Evolutionary conservation across 441 rosid species (phyloP).

Genomic region (Corymbia citriodora): DNA sequence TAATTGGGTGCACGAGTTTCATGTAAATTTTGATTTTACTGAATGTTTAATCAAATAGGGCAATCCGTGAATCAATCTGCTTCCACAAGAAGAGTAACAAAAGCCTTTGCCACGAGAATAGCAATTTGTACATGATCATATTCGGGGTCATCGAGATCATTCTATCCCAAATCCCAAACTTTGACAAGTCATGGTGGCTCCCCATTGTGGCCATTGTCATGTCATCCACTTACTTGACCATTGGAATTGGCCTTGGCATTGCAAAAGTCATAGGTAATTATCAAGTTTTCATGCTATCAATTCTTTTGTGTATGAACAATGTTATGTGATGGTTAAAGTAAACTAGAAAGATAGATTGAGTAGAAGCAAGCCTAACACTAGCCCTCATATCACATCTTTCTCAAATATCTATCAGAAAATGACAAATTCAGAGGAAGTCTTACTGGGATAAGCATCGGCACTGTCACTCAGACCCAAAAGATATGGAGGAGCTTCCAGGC

Average conservation of each 20-base stretch:
- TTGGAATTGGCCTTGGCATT: constrained; percentile 2
- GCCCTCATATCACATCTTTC: background rate
- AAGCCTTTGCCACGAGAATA: background rate
- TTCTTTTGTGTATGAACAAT: background rate
- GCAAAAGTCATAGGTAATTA: background rate
- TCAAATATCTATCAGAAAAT: background rate
- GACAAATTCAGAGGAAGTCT: background rate
- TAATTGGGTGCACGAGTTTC: accelerated
- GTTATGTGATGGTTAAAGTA: no score
- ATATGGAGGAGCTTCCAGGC: accelerated
- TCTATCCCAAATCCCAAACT: background rate
- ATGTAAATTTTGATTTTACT: background rate
- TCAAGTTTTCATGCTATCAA: background rate
- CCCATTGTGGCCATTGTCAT: background rate
- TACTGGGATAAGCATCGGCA: background rate
- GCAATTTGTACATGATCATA: background rate
- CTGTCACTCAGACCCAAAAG: no score
- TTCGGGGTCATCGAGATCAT: background rate
- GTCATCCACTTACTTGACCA: background rate
- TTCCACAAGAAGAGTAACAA: background rate
- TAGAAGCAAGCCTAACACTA: no score
- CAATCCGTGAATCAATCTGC: background rate
- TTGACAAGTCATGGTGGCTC: constrained; percentile 4
- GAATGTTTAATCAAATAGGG: background rate
- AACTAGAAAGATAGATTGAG: no score